A percentile compares a stretch with the other conserved stretches of the same genome.
phyloP scores from a whole-genome alignment of 306 rosid genomes.

The Cucurbita ficifolia region DNA sequence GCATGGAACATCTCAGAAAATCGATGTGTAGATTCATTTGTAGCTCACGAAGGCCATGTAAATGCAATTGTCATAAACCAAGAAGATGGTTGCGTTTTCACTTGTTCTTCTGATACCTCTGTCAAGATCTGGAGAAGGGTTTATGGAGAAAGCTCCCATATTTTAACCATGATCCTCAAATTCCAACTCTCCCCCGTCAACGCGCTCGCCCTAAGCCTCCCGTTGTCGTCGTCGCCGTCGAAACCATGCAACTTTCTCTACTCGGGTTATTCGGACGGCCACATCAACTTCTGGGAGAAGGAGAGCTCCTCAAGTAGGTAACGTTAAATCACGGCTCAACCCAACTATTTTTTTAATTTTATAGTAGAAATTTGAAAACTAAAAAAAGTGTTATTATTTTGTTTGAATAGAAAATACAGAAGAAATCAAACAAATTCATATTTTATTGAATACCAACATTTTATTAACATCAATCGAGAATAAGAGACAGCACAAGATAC shows the following conservation, averaged over 20 bases:
- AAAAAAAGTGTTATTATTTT: too few relatives aligned
- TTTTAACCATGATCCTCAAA: constrained; percentile 38
- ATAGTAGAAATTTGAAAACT: too few relatives aligned
- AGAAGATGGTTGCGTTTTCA: constrained; percentile 44
- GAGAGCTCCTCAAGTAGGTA: constrained; percentile 28
- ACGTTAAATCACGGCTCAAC: background rate
- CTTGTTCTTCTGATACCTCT: constrained; percentile 43
- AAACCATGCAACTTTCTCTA: constrained; percentile 19
- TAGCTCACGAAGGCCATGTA: constrained; percentile 38
- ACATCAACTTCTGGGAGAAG: constrained; percentile 41
- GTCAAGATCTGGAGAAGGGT: constrained; percentile 49
- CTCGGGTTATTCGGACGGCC: constrained; percentile 39
- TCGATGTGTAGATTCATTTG: constrained; percentile 32
- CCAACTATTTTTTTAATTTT: too few relatives aligned
- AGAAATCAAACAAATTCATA: too few relatives aligned
- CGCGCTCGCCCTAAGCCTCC: constrained; percentile 25
- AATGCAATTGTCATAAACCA: constrained; percentile 34
- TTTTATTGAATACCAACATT: too few relatives aligned
- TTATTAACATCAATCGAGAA: too few relatives aligned
- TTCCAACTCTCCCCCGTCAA: constrained; percentile 32
- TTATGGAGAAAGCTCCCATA: constrained; percentile 40
- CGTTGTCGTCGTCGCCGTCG: background rate
- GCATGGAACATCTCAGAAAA: constrained; percentile 35
- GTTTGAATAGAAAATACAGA: too few relatives aligned
- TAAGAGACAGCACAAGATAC: too few relatives aligned